These are phyloP conservation scores for Manihot esculenta DNA, from an alignment of 441 rosid species.

Conservation along the genomic window DNA sequence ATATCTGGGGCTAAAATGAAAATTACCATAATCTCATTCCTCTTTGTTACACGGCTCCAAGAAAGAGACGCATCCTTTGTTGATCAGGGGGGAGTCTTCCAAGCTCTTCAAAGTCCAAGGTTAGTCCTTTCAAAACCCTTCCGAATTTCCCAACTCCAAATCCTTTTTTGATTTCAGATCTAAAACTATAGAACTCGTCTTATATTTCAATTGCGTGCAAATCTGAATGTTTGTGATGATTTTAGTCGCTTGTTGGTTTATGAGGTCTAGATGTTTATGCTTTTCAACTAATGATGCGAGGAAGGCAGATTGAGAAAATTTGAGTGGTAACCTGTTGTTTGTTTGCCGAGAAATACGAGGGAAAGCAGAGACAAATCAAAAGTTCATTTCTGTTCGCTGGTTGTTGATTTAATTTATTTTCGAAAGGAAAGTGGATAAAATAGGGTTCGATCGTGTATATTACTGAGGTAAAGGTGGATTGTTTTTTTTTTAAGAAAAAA, in stretches of 20 bases:
- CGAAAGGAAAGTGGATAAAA: background rate
- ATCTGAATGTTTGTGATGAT: background rate
- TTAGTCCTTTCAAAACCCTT: slow-evolving; percentile 25
- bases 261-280: slow-evolving; percentile 20
- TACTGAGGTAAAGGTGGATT: background rate
- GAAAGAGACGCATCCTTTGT: slow-evolving; percentile 15
- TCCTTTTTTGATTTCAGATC: slow-evolving; percentile 4
- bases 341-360: slow-evolving; percentile 12
- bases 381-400: background rate
- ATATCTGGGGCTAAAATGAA: slow-evolving; percentile 5
- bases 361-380: slow-evolving; percentile 1
- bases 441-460: background rate
- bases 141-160: background rate
- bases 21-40: slow-evolving; percentile 8
- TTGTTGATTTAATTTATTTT: background rate
- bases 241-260: background rate
- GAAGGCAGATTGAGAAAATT: slow-evolving; percentile 2
- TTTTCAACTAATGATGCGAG: background rate
- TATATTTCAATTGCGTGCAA: background rate
- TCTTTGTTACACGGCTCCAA: slow-evolving; percentile 12
- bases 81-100: slow-evolving; percentile 17
- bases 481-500: background rate
- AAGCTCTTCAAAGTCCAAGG: slow-evolving; percentile 35
- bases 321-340: slow-evolving; percentile 10
- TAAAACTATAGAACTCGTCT: background rate